Base-by-base conservation (phyloP, 768 basidiomycete genomes). In the Lentinula edodes region DNA sequence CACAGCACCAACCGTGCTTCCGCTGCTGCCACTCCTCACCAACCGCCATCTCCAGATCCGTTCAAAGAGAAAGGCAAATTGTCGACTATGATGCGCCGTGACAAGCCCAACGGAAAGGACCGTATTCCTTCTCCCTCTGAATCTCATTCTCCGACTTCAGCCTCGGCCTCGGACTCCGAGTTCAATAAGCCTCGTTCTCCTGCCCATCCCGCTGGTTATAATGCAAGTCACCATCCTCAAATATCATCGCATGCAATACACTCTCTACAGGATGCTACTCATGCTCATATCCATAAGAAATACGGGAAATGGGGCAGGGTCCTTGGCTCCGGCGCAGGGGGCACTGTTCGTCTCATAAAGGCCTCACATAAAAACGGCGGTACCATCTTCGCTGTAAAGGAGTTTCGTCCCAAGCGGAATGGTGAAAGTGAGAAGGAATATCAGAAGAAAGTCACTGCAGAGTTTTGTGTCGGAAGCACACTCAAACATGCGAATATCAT, bases 251-350 rank as follows among this genome's bases (percentile, higher is more conserved):
- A 61, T 52, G 75, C 78, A 61, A 75, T 85, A 41, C 71, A 79
- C 28, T 90, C 91, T 2, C 83, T 94, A 23, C 86, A 90, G 13
- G 86, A 88, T 53, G 91, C 90, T 5, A 93, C 91, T 2, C 88
- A 95, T 58, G 92, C 91, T 13, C 95, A 97, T 72, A 79, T 99
- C 61, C 78, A 90, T n/a, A 98, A 98, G 78, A 98, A 98, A 80
- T 99, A 99, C 67, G 97, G 97, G 65, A 99, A 99, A 72, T 97
- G 97, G 92, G 97, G 96, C 42, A 86, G 92, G 56, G 86, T 97
- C 16, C 85, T 99, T 8, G 97, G 97, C 32, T 91, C 89, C 34
- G 97, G 97, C 34, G 97, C 96, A 6, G 97, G 97, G n/a, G 97
- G 97, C 28, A 99, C 97, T 0, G 97, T 99, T 50, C 84, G 97